These are phyloP conservation scores for Mucor racemosus DNA, from an alignment of 371 early-diverging fungal species.

Conservation along the genomic window DNA sequence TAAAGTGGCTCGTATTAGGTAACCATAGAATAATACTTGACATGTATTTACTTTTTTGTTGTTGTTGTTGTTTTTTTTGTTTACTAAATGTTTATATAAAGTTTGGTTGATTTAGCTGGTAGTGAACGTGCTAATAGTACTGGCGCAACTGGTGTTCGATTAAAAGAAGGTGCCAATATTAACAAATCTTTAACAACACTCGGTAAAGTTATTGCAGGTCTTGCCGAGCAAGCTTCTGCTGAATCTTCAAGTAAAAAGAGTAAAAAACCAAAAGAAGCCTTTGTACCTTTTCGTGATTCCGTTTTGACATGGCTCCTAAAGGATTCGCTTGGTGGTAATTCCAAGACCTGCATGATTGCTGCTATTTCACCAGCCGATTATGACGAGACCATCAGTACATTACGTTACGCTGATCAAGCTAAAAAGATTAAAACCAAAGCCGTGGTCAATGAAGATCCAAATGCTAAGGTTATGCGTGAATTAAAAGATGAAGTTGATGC, in stretches of 20 bases:
- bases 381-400: slow-evolving; percentile 89
- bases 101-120: slow-evolving; percentile 89
- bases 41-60: background rate
- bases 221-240: slow-evolving; percentile 73
- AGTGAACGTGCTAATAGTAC: slow-evolving; percentile 95
- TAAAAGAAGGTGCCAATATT: slow-evolving; percentile 98
- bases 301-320: slow-evolving; percentile 89
- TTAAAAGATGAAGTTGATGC: slow-evolving; percentile 79
- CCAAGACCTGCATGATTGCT: slow-evolving; percentile 90
- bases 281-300: slow-evolving; percentile 17
- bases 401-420: slow-evolving; percentile 91
- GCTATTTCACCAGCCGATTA: slow-evolving; percentile 77
- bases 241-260: slow-evolving; percentile 38
- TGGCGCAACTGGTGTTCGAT: slow-evolving; percentile 89
- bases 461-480: slow-evolving; percentile 76
- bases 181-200: slow-evolving; percentile 94
- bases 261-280: slow-evolving; percentile 52
- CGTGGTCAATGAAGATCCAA: slow-evolving; percentile 86
- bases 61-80: background rate
- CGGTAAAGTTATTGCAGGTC: slow-evolving; percentile 95
- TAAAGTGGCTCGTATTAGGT: slow-evolving; percentile 67
- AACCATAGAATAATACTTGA: background rate
- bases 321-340: slow-evolving; percentile 88
- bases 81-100: slow-evolving; percentile 20
- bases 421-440: slow-evolving; percentile 89